Evolutionary conservation across 371 early-diverging fungal species (phyloP), one percentile per base, ranked within the genome.

Genomic region (Mortierella sp.): DNA sequence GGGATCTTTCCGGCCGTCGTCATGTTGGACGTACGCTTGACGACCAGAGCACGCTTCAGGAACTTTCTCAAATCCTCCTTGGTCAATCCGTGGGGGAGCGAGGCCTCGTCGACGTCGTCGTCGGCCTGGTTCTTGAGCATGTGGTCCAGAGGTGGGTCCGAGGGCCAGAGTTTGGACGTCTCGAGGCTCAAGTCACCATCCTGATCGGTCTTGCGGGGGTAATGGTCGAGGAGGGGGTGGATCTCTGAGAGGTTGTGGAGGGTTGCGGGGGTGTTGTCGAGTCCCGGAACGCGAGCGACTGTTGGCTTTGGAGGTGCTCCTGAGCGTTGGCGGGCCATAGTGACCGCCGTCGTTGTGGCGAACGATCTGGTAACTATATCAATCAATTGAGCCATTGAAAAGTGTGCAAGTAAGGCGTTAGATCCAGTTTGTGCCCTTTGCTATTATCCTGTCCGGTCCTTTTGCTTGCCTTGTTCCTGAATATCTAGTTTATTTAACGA

Each of bases 1-100:
- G 91, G 93, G n/a, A 94, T 89, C 77, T 96, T 95, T 73, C 97
- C 97, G 67, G 94, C 95, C 14, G 92, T 90, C 63, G 96, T 96
- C 94, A 94, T 94, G 86, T 94, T 95, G 68, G 93, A 93, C 2
- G 93, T 93, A 66, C 95, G 92, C 85, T 93, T 94, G 41, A 96
- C 90, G 9, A 93, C 88, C 68, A 96, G 76, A 8, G 94, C 90
- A 72, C 92, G 93, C 85, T 94, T 95, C 74, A 91, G 79, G 55
- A 96, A 88, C 73, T 77, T 71, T 8, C 58, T 77, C 48, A 88
- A 73, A 58, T 82, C 80, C 1, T 78, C 69, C 70, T 70, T 71
- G 61, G 76, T 75, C 70, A 83, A 66, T 66, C 84, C 84, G 44
- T 83, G 84, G 16, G 84, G 84, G 16, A 83, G 65, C 40, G 84